Evolutionary conservation across 306 rosid genomes (phyloP).

Genomic region (Lathyrus oleraceus): DNA sequence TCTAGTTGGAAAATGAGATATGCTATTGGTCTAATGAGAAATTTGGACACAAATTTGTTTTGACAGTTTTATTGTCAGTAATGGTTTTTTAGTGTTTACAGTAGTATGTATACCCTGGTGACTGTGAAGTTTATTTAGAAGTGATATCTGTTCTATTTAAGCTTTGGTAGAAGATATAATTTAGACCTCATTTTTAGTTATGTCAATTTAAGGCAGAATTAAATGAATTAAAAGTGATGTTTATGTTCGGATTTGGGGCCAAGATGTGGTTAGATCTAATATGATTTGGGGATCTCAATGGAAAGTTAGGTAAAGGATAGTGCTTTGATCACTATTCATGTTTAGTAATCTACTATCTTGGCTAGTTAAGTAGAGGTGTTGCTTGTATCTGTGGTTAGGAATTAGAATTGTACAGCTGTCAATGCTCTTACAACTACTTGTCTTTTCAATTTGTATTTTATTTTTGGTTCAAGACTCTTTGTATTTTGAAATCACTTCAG

Average conservation of each 20-base stretch:
- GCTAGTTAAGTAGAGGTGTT: conserved; percentile 18
- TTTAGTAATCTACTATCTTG: not conserved
- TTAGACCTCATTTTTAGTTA: not conserved
- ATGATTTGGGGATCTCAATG: conserved; percentile 18
- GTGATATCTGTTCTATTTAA: not conserved
- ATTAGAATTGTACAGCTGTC: conserved; percentile 6
- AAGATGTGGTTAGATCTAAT: conserved; percentile 12
- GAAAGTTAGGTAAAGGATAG: conserved; percentile 9
- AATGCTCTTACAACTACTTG: conserved; percentile 12
- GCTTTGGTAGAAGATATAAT: conserved; percentile 16
- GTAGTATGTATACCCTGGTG: conserved; percentile 16
- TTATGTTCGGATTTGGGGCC: conserved; percentile 2
- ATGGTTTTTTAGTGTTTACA: conserved; percentile 12
- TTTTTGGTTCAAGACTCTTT: not conserved
- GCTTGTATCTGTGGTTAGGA: conserved; percentile 19
- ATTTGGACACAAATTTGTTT: not conserved
- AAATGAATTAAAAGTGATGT: conserved; percentile 10
- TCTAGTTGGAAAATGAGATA: conserved; percentile 11
- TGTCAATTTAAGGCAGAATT: conserved; percentile 10
- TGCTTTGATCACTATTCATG: conserved; percentile 7
- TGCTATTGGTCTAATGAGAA: conserved; percentile 24
- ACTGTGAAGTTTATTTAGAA: not conserved
- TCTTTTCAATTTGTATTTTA: not conserved
- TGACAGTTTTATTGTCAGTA: conserved; percentile 21
- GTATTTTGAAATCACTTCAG: not conserved